phyloP scores from a whole-genome alignment of 2,329 filamentous ascomycete species.

The Teratosphaeria destructans region DNA sequence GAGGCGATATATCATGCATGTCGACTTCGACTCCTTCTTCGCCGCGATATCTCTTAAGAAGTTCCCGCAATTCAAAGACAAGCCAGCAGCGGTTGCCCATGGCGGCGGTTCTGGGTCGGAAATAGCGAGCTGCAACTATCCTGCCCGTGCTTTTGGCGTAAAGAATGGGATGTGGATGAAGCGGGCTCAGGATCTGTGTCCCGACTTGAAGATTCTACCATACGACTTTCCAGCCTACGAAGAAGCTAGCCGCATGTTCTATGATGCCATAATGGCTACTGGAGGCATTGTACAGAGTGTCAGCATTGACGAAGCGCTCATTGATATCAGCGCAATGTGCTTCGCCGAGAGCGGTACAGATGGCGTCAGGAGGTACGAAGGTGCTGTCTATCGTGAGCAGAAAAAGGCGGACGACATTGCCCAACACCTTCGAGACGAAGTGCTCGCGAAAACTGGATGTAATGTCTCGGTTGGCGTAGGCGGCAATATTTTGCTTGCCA shows the following conservation, averaged over 20 bases:
- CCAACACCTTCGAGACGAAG: conserved; percentile 51
- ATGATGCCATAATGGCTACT: conserved; percentile 67
- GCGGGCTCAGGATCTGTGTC: conserved; percentile 68
- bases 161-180: conserved; percentile 99
- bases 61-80: conserved; percentile 62
- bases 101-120: conserved; percentile 77
- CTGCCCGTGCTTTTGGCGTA: conserved; percentile 72
- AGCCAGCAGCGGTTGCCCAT: conserved; percentile 83
- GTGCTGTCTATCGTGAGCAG: conserved; percentile 66
- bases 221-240: conserved; percentile 96
- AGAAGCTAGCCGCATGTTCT: conserved; percentile 78
- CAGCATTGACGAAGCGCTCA: conserved; percentile 86
- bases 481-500: conserved; percentile 79
- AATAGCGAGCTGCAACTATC: conserved; percentile 96
- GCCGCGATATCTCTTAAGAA: conserved; percentile 81
- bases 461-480: conserved; percentile 90
- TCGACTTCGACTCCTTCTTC: conserved; percentile 98
- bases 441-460: conserved; percentile 69
- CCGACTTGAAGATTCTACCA: conserved; percentile 77
- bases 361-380: conserved; percentile 55
- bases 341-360: conserved; percentile 55
- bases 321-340: conserved; percentile 70
- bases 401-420: conserved; percentile 66
- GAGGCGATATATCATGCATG: conserved; percentile 79
- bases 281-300: conserved; percentile 88